Evolutionary conservation across 441 rosid genomes (phyloP).

Genomic region (Bruguiera hainesii): DNA sequence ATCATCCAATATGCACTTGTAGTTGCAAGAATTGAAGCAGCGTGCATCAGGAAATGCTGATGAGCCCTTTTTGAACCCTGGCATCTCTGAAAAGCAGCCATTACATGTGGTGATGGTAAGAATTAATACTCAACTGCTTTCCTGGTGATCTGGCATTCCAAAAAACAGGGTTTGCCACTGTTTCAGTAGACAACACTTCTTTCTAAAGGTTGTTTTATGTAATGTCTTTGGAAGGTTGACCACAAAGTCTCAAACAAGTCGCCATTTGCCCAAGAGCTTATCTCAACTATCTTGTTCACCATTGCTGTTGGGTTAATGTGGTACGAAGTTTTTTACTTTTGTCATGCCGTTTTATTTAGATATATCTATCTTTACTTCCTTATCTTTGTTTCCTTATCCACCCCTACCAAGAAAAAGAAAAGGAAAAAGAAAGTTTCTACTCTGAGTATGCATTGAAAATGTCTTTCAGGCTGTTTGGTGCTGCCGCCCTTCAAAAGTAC

Average conservation of each 20-base stretch:
- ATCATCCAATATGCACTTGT: constrained; percentile 17
- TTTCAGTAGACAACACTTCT: not conserved
- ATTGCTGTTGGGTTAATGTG: constrained; percentile 79
- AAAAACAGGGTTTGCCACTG: not conserved
- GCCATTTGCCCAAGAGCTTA: constrained; percentile 77
- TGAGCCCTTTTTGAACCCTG: constrained; percentile 72
- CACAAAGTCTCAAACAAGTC: constrained; percentile 81
- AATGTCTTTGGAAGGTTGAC: constrained; percentile 52
- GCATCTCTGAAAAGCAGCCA: constrained; percentile 90
- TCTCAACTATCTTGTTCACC: constrained; percentile 85
- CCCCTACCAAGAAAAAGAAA: not conserved
- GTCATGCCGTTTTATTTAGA: not conserved
- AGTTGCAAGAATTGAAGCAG: constrained; percentile 93
- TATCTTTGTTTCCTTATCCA: constrained; percentile 3
- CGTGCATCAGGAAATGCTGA: constrained; percentile 69
- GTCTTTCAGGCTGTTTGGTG: constrained; percentile 81
- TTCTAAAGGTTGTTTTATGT: not conserved
- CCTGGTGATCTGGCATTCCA: not conserved
- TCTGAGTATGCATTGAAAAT: constrained; percentile 20
- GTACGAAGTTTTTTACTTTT: constrained; percentile 33
- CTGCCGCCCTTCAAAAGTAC: constrained; percentile 89
- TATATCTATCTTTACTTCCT: not conserved
- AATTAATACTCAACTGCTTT: not conserved
- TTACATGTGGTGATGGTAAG: constrained; percentile 92
- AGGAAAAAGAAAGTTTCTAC: constrained; percentile 14